Base-by-base conservation (phyloP, 2,329 filamentous ascomycete genomes). In the Alternaria rosae region DNA sequence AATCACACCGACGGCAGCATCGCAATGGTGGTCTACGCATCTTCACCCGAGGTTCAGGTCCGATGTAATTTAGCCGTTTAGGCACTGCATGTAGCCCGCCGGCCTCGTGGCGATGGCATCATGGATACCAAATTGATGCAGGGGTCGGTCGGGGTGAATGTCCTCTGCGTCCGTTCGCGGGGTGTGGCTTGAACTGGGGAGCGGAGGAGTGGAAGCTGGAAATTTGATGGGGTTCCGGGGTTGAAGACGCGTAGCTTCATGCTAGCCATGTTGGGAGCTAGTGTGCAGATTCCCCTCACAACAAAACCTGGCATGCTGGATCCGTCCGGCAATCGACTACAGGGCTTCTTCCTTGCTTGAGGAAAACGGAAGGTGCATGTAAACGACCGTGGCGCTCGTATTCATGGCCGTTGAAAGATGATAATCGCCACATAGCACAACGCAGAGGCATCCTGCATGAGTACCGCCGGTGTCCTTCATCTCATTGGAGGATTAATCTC, bases 61-160 rank as follows among this genome's bases (percentile, higher is more conserved):
- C 42, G 30, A 53, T 41, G 58, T 50, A 70, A 66, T 75, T 76
- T 75, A 75, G 68, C 74, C 74, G 70, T 75, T 76, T 75, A 75
- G 71, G 68, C 72, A 69, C 67, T 43, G 47, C 35, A 41, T 17
- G 42, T 50, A 45, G 45, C 43, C 58, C 56, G 35, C 54, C 41
- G 59, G 44, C 52, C 45, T 57, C 32, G 57, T 42, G 15, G 28
- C 45, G 44, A 54, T 56, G 23, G 52, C 57, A 66, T 64, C 63
- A 64, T 64, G 43, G 60, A 64, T 30, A 26, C 11, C 17, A 11
- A 17, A n/a, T 7, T 7, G 26, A 32, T 25, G 38, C 54, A 45
- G 17, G 53, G 48, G 30, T 54, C 20, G 48, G 30, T 54, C 20
- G 41, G 30, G 25, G 35, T 42, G 50, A 43, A 47, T 17, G 43